phyloP scores from a whole-genome alignment of 257 asterid genomes.

The Linaria vulgaris region DNA sequence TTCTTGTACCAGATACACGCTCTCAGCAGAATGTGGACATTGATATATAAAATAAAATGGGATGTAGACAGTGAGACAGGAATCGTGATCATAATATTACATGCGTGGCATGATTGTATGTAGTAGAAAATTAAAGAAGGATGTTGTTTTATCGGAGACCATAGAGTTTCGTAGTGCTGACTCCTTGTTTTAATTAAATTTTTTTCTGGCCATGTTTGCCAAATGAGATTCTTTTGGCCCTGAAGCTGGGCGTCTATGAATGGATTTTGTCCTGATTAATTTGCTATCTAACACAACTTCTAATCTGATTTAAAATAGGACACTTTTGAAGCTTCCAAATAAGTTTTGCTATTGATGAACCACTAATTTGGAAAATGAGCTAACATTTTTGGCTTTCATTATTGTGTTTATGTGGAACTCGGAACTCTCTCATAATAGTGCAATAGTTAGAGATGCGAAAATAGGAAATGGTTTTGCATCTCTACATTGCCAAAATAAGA shows the following conservation, averaged over 20 bases:
- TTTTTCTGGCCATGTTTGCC: not conserved
- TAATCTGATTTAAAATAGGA: not conserved
- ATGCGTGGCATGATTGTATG: not conserved
- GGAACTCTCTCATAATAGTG: not conserved
- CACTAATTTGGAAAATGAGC: too few species aligned
- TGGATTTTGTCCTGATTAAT: not conserved
- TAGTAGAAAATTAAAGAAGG: not conserved
- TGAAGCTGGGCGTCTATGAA: not conserved
- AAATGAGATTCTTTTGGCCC: constrained; percentile 3
- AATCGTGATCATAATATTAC: not conserved
- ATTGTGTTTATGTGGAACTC: not conserved
- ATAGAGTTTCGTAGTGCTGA: not conserved
- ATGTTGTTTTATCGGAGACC: not conserved
- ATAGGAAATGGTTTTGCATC: too few species aligned
- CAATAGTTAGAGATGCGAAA: too few species aligned
- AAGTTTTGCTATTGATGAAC: not conserved
- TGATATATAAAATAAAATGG: constrained; percentile 9
- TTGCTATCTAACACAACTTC: not conserved
- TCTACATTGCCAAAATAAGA: not conserved
- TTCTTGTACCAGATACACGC: not conserved
- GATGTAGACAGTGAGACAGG: not conserved
- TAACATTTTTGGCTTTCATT: too few species aligned
- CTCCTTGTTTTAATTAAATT: not conserved
- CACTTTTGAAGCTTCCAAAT: not conserved
- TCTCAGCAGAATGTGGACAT: not conserved